Evolutionary conservation across 345 rosid species (phyloP).

Genomic region (Eucalyptus erythrocorys): DNA sequence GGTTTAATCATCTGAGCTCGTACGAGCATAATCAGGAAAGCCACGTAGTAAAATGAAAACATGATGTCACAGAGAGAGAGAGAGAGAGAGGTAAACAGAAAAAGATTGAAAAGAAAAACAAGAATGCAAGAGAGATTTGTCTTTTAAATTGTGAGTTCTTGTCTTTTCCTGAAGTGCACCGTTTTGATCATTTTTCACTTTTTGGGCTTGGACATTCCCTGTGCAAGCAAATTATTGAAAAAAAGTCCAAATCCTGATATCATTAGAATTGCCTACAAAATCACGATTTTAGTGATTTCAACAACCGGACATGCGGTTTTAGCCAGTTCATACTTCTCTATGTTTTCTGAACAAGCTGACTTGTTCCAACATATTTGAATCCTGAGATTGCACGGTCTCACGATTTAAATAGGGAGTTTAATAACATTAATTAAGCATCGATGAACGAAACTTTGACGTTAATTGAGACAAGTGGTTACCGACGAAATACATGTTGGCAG

Average conservation of each 20-base stretch:
- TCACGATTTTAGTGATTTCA: background rate
- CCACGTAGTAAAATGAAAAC: background rate
- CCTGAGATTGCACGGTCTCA: background rate
- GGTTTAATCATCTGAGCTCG: background rate
- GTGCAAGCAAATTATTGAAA: background rate
- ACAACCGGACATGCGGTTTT: background rate
- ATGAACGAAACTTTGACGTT: background rate
- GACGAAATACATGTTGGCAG: slow-evolving; percentile 26
- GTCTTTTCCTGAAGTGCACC: background rate
- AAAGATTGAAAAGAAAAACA: background rate
- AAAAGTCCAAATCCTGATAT: background rate
- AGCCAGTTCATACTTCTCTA: background rate
- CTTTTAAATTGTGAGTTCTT: background rate
- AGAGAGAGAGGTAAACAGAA: background rate
- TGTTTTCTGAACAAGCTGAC: background rate
- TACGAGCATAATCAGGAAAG: background rate
- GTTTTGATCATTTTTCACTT: background rate
- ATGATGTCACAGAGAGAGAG: background rate
- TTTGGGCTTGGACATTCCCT: background rate
- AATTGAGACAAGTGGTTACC: background rate
- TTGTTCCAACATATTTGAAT: background rate
- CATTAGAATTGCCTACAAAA: background rate
- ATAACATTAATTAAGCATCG: background rate
- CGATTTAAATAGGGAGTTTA: background rate
- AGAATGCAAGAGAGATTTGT: background rate